Percentiles rank a stretch among this genome's conserved stretches.
These are phyloP conservation scores for Orychophragmus violaceus DNA, from an alignment of 345 rosid genomes.

Conservation along the genomic window DNA sequence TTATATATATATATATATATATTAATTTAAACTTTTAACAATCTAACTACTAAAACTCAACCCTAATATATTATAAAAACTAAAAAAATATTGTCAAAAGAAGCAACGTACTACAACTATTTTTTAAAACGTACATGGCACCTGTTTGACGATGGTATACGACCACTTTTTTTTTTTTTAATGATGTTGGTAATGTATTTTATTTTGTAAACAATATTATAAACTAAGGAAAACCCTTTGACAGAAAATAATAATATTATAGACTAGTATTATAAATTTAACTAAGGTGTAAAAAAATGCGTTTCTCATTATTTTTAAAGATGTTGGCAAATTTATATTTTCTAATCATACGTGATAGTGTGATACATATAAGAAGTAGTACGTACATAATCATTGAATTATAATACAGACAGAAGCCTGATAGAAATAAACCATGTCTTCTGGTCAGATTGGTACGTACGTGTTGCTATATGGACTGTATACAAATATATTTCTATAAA, in stretches of 20 bases:
- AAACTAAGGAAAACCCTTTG: no score
- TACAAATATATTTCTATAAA: not conserved
- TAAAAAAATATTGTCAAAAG: not conserved
- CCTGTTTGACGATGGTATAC: not conserved
- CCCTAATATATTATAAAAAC: not conserved
- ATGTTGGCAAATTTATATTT: not conserved
- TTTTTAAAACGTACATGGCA: not conserved
- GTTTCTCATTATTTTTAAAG: not conserved
- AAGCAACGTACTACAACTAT: not conserved
- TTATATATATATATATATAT: not conserved
- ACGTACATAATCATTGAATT: constrained; percentile 1
- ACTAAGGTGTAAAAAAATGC: not conserved
- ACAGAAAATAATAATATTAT: no score
- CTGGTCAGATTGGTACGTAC: constrained; percentile 18
- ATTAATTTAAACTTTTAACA: not conserved
- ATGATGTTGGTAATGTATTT: not conserved
- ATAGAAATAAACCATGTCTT: constrained; percentile 12
- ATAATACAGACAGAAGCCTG: constrained; percentile 5
- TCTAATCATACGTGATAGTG: not conserved
- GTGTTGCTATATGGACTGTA: constrained; percentile 14
- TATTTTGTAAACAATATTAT: not conserved
- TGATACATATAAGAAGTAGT: constrained; percentile 9
- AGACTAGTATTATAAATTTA: not conserved
- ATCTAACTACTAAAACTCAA: not conserved
- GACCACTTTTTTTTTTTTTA: not conserved